Base-by-base conservation (phyloP, 2,329 filamentous ascomycete genomes). In the Pestalotiopsis fici region DNA sequence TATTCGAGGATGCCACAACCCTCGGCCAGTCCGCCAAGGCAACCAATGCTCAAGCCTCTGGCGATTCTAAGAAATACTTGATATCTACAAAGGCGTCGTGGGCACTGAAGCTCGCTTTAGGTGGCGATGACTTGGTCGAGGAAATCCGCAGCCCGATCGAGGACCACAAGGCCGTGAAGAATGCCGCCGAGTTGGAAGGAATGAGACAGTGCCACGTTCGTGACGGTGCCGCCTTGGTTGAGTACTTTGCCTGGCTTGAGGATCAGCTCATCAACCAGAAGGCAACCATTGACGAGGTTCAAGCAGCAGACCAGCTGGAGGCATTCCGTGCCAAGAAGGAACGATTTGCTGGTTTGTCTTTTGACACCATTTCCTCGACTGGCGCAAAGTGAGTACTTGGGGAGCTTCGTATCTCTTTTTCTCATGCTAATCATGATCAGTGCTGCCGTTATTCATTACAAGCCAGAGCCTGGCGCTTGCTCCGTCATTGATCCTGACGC, bases 221-320 rank as follows among this genome's bases (percentile, higher is more conserved):
- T 70, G 96, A 99, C 75, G 96, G 96, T 59, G 94, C 94, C 59
- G 95, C 96, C 2, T 81, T 98, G 69, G 95, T 90, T 66, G 90
- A 97, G 77, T 99, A 94, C 78, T 98, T 99, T 78, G 94, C 96
- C 13, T 99, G 96, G 96, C 87, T 99, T 3, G 96, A 99, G 79
- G 88, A 98, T 74, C 91, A 98, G 76, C 84, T 99, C 27, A 77
- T 93, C 67, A 88, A 86, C 71, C 91, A 95, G 78, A 91, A 92
- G 69, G 87, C 86, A 1, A 86, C 83, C 3, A 80, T 99, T 7
- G 94, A 98, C 75, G 96, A 99, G 78, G 94, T 98, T 2, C 86
- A 93, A 71, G 96, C 89, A n/a, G 94, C 95, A 18, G 93, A 98
- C 77, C 97, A 97, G 81, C 86, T 99, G 2, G 94, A 97, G 78